Evolutionary conservation across 148 eudicot species (phyloP), one percentile per base, ranked within the genome.

Genomic region (Vaccinium corymbosum): DNA sequence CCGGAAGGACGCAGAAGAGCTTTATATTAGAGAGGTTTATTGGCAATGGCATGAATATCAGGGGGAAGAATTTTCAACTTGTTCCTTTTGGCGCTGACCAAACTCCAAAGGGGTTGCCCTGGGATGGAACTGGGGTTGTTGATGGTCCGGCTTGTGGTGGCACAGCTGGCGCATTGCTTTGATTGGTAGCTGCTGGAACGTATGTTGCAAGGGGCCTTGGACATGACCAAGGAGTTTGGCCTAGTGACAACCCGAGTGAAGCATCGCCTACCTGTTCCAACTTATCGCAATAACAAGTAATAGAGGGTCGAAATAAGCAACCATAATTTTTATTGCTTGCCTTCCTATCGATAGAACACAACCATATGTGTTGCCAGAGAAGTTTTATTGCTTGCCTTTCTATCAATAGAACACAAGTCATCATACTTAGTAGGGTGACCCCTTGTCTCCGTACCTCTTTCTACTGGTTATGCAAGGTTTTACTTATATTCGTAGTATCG

Each of bases 121-220:
- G 90, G 89, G 27, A 82, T 89, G 78, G 88, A 88, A 11, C 42
- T 88, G 32, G 91, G 90, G 52, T 66, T 89, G 10, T 17, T 64
- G 15, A 35, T 79, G 79, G 87, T 86, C 19, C 62, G 82, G 59
- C 35, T 86, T 22, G 79, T 87, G 29, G 88, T 87, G 85, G 80
- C 89, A 5, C 88, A 87, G 29, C 51, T 89, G 53, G 86, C 88
- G n/a, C 90, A 89, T 68, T 85, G 89, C 74, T 88, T 88, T 55
- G 79, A 83, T 82, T 88, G 89, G 89, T 64, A 79, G 77, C 84
- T 85, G 29, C 89, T 84, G 0, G 64, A 75, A n/a, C 42, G 52
- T 50, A 85, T 85, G 83, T n/a, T 16, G 51, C 83, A 85, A 2
- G 7, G 19, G 8, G 89, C 85, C 1, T 71, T 87, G 82, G 89